A percentile compares a stretch with the other conserved stretches of the same genome.
Evolutionary conservation across 106 monocot species (phyloP).

Genomic region (Phalaenopsis equestris): DNA sequence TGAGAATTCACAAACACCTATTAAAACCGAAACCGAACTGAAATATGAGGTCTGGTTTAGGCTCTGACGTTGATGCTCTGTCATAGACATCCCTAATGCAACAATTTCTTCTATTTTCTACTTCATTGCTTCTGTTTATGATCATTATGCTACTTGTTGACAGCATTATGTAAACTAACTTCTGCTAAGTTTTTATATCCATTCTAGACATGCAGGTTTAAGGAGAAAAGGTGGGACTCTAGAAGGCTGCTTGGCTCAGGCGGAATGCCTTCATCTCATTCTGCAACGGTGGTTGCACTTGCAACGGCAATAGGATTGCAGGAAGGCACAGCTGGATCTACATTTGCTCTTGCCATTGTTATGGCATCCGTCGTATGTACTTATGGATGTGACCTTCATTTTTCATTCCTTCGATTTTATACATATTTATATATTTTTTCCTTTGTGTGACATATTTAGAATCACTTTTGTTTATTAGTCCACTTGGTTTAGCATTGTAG

Average conservation of each 20-base stretch:
- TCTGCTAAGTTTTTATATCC: conserved; percentile 13
- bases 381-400: conserved; percentile 9
- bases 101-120: conserved; percentile 3
- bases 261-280: conserved; percentile 84
- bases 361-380: conserved; percentile 67
- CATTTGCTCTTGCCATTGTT: conserved; percentile 66
- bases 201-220: conserved; percentile 73
- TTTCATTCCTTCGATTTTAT: too few relatives aligned
- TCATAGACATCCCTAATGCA: background rate
- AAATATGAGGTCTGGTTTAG: background rate
- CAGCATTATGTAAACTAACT: background rate
- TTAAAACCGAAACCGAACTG: background rate
- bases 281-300: conserved; percentile 71
- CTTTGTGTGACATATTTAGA: too few relatives aligned
- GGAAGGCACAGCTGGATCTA: conserved; percentile 53
- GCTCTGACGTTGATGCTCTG: background rate
- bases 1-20: background rate
- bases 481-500: too few relatives aligned
- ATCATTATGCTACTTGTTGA: background rate
- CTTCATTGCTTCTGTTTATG: background rate
- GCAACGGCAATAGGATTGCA: conserved; percentile 58
- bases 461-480: too few relatives aligned
- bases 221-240: conserved; percentile 87
- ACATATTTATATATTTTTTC: too few relatives aligned
- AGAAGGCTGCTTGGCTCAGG: conserved; percentile 73